Conservation (phyloP, 2,329 filamentous ascomycete species). For the Aspergillus sp. region DNA sequence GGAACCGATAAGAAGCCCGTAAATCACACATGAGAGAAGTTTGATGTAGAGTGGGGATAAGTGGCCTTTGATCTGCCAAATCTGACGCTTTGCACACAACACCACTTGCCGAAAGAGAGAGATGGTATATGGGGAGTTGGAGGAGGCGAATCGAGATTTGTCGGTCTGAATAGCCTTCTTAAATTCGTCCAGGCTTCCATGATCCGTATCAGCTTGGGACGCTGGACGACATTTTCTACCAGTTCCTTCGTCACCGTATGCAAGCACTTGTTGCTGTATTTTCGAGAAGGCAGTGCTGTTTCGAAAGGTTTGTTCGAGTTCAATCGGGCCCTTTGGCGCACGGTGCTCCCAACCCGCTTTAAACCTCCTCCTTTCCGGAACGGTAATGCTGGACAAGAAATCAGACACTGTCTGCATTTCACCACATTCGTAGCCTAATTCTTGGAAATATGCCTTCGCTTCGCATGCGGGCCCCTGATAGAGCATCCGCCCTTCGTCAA, state of each 20-base stretch:
- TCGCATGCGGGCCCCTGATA: conserved; percentile 59
- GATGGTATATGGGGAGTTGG: conserved; percentile 72
- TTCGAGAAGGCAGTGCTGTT: conserved; percentile 58
- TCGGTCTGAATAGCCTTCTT: conserved; percentile 61
- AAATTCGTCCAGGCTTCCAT: conserved; percentile 46
- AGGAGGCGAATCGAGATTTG: conserved; percentile 52
- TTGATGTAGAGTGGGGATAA: conserved; percentile 70
- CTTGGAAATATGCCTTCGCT: conserved; percentile 62
- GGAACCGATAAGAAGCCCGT: conserved; percentile 69
- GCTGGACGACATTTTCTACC: conserved; percentile 42
- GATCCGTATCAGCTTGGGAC: conserved; percentile 43
- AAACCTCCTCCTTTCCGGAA: conserved; percentile 66
- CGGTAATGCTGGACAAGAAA: conserved; percentile 70
- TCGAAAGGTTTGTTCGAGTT: conserved; percentile 66
- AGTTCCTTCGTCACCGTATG: conserved; percentile 51
- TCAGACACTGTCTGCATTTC: conserved; percentile 67
- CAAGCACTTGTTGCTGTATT: conserved; percentile 58
- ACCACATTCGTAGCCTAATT: conserved; percentile 59
- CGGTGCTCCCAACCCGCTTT: conserved; percentile 60
- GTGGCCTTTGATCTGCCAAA: conserved; percentile 73
- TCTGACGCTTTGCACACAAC: conserved; percentile 62
- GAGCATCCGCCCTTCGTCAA: conserved; percentile 66
- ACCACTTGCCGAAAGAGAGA: conserved; percentile 67
- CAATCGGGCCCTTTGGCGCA: conserved; percentile 64
- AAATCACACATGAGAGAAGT: conserved; percentile 69